A percentile compares a stretch with the other conserved stretches of the same genome.
Conservation (phyloP, 2,329 filamentous ascomycete species). For the Neonectria faginata region DNA sequence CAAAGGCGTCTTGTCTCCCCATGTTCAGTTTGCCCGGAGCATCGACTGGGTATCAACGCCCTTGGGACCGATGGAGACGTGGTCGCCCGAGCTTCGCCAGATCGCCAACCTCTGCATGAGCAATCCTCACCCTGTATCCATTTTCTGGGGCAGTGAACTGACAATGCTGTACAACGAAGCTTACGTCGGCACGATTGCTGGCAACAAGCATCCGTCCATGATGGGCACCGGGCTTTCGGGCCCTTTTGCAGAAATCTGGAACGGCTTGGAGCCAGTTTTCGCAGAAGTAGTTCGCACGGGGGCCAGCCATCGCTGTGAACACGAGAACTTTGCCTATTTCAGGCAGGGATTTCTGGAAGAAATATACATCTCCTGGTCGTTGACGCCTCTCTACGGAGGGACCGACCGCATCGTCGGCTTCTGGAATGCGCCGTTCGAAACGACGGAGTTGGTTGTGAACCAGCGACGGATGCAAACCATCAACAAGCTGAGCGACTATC, state of each 20-base stretch:
- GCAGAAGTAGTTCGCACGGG: conserved; percentile 53
- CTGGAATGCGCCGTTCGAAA: conserved; percentile 55
- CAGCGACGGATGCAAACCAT: conserved; percentile 51
- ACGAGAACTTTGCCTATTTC: conserved; percentile 49
- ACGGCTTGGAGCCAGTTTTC: conserved; percentile 47
- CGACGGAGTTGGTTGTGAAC: conserved; percentile 49
- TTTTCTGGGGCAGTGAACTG: conserved; percentile 72
- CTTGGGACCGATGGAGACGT: conserved; percentile 57
- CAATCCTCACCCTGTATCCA: conserved; percentile 59
- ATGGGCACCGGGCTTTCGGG: conserved; percentile 69
- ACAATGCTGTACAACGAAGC: conserved; percentile 74
- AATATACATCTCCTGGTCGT: conserved; percentile 54
- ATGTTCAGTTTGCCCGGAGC: conserved; percentile 47
- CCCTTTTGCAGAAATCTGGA: conserved; percentile 66
- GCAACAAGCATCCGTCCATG: conserved; percentile 70
- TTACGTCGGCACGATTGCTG: conserved; percentile 66
- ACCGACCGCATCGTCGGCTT: conserved; percentile 53
- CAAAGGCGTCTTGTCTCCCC: conserved; percentile 46
- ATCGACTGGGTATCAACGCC: conserved; percentile 59
- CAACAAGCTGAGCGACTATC: conserved; percentile 48
- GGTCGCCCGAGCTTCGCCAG: conserved; percentile 59
- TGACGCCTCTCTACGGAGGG: conserved; percentile 54
- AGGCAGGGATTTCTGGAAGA: conserved; percentile 54
- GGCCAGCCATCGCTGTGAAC: conserved; percentile 48
- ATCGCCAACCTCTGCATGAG: conserved; percentile 52